A percentile compares a stretch with the other conserved stretches of the same genome.
These are phyloP conservation scores for Pleurotus salmoneostramineus DNA, from an alignment of 768 basidiomycete genomes.

Conservation along the genomic window DNA sequence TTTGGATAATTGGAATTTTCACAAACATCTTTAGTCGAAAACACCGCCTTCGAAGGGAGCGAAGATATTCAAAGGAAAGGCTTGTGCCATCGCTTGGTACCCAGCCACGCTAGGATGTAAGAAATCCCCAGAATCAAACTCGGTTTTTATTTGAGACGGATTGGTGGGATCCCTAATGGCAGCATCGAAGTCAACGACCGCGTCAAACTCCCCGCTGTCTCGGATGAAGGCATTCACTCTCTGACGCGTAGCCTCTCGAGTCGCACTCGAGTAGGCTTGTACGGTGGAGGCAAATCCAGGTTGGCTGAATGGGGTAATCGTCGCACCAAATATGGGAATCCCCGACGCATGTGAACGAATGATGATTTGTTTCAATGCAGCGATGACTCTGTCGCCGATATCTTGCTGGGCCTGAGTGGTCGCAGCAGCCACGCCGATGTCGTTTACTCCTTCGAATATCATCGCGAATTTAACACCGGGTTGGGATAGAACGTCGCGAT, in stretches of 20 bases:
- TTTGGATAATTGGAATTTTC: too few relatives aligned
- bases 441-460: conserved; percentile 54
- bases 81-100: conserved; percentile 36
- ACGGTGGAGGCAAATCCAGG: conserved; percentile 23
- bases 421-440: conserved; percentile 39
- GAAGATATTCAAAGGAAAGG: conserved; percentile 37
- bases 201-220: conserved; percentile 37
- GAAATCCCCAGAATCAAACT: conserved; percentile 41
- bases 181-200: conserved; percentile 44
- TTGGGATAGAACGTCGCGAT: conserved; percentile 47
- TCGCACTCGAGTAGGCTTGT: conserved; percentile 33
- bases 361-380: conserved; percentile 41
- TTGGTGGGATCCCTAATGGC: conserved; percentile 32
- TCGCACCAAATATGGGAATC: conserved; percentile 44
- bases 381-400: conserved; percentile 36
- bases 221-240: conserved; percentile 40
- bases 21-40: not conserved
- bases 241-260: conserved; percentile 36
- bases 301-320: conserved; percentile 45
- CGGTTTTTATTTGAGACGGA: conserved; percentile 30
- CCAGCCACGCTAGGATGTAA: conserved; percentile 46
- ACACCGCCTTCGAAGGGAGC: conserved; percentile 2
- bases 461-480: conserved; percentile 41
- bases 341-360: conserved; percentile 34
- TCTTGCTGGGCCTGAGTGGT: conserved; percentile 28